Evolutionary conservation across 768 basidiomycete genomes (phyloP).

Genomic region (Suillus tomentosus): DNA sequence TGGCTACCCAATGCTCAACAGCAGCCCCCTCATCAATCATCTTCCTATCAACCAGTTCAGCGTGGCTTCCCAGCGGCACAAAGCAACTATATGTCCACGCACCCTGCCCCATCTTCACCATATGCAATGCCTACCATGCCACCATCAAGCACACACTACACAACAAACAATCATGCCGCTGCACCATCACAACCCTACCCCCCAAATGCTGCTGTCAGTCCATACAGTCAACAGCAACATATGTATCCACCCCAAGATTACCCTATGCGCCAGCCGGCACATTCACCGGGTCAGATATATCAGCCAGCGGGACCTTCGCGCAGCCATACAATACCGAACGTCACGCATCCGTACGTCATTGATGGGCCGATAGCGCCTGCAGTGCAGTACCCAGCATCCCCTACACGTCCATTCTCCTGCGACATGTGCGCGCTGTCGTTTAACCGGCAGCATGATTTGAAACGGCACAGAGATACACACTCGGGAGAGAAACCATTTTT

Average conservation of each 20-base stretch:
- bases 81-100: slow-evolving; percentile 19
- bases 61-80: slow-evolving; percentile 9
- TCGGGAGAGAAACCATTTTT: slow-evolving; percentile 83
- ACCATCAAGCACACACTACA: slow-evolving; percentile 20
- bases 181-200: slow-evolving; percentile 26
- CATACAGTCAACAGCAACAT: slow-evolving; percentile 30
- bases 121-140: slow-evolving; percentile 21
- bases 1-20: slow-evolving; percentile 27
- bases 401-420: slow-evolving; percentile 63
- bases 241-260: slow-evolving; percentile 28
- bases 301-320: slow-evolving; percentile 2
- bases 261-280: slow-evolving; percentile 34
- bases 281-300: slow-evolving; percentile 30
- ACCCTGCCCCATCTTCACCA: slow-evolving; percentile 20
- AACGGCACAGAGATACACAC: slow-evolving; percentile 83
- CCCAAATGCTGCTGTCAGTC: slow-evolving; percentile 12
- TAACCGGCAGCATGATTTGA: slow-evolving; percentile 84
- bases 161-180: slow-evolving; percentile 18
- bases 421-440: slow-evolving; percentile 80
- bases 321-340: background rate
- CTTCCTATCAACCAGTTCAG: slow-evolving; percentile 22
- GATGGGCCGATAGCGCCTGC: slow-evolving; percentile 17
- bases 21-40: slow-evolving; percentile 26
- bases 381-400: slow-evolving; percentile 58
- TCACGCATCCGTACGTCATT: background rate